phyloP scores from a whole-genome alignment of 495 filamentous ascomycete genomes.

The Clavariopsis aquatica region DNA sequence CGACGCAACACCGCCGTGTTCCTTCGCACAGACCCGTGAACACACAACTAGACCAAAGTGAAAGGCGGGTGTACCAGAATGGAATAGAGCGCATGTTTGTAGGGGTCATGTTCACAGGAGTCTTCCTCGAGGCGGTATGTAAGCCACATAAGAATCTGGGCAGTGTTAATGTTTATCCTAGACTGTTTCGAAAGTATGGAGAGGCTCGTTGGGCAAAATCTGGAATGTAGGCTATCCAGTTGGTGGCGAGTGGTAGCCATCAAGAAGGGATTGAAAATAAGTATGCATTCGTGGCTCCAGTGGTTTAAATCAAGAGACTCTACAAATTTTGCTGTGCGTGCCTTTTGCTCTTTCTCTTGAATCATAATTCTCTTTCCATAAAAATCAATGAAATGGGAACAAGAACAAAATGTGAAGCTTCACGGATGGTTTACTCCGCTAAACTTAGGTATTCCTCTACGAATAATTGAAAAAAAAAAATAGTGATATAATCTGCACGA shows the following conservation, averaged over 20 bases:
- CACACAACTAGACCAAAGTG: constrained; percentile 45
- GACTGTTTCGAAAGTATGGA: constrained; percentile 48
- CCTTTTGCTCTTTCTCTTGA: no score
- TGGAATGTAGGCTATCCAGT: constrained; percentile 52
- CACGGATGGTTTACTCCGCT: no score
- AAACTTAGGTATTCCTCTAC: no score
- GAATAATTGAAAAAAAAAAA: no score
- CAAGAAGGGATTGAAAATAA: background rate
- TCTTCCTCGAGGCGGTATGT: constrained; percentile 56
- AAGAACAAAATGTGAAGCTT: no score
- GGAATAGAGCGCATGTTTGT: constrained; percentile 51
- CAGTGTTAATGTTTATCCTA: constrained; percentile 33
- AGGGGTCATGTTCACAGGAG: constrained; percentile 55
- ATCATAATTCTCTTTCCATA: no score
- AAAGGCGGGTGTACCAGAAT: constrained; percentile 51
- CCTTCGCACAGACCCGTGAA: constrained; percentile 55
- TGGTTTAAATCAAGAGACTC: no score
- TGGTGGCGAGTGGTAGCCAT: constrained; percentile 52
- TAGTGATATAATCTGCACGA: no score
- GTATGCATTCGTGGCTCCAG: no score
- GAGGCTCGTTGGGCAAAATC: constrained; percentile 50
- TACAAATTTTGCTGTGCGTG: no score
- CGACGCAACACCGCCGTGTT: constrained; percentile 51
- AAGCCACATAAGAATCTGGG: background rate
- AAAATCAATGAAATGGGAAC: no score